Percentiles rank a stretch among this genome's conserved stretches.
Evolutionary conservation across 164 flowering plant species (phyloP).

Genomic region (Kalanchoe fedtschenkoi): DNA sequence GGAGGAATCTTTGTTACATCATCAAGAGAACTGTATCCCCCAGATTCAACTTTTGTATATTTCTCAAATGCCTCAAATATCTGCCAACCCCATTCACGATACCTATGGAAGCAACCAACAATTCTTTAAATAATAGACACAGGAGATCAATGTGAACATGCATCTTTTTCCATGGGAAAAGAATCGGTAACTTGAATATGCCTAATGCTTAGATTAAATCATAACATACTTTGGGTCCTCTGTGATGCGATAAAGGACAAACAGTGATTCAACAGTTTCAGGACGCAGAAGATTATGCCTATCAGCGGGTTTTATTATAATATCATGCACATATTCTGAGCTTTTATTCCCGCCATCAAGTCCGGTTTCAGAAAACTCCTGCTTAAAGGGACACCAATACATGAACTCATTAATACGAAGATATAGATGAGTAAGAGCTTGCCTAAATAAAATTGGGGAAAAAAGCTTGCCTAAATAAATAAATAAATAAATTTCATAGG

Average conservation of each 20-base stretch:
- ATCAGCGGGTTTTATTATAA: constrained; percentile 69
- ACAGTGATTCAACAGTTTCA: constrained; percentile 93
- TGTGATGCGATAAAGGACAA: constrained; percentile 77
- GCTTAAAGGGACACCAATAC: constrained; percentile 16
- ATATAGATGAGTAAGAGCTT: neutral
- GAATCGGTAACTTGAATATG: neutral
- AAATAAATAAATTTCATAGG: neutral
- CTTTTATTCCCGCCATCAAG: constrained; percentile 86
- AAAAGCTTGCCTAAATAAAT: neutral
- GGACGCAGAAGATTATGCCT: constrained; percentile 96
- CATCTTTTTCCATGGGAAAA: neutral
- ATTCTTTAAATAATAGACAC: neutral
- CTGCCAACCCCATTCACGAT: constrained; percentile 95
- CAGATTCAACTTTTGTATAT: constrained; percentile 70
- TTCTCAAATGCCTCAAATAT: constrained; percentile 90
- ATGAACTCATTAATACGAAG: neutral
- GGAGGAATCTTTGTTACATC: constrained; percentile 87
- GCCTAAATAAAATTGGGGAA: neutral
- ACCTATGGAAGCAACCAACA: constrained; percentile 36
- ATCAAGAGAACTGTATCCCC: constrained; percentile 78
- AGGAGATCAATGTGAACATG: neutral
- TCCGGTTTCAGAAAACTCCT: constrained; percentile 65
- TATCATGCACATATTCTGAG: constrained; percentile 64
- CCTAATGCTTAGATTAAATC: neutral
- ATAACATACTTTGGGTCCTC: constrained; percentile 68